These are phyloP conservation scores for Yueomyces sp. DNA, from an alignment of 805 yeast species.

Conservation along the genomic window DNA sequence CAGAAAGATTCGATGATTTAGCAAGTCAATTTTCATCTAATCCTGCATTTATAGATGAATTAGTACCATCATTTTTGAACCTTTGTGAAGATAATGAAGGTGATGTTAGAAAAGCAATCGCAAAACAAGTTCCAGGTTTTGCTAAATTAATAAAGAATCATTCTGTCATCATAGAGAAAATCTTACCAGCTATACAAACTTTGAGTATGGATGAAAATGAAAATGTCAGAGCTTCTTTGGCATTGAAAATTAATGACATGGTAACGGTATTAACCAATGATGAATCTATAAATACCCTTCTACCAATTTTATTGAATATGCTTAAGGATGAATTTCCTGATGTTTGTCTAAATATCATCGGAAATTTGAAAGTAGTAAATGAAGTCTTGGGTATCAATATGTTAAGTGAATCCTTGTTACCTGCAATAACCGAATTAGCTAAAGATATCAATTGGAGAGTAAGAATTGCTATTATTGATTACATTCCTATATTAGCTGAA, in stretches of 20 bases:
- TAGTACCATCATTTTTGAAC: conserved; percentile 49
- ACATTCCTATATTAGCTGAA: conserved; percentile 86
- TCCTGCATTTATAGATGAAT: conserved; percentile 36
- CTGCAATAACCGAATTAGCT: conserved; percentile 92
- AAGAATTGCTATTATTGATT: conserved; percentile 89
- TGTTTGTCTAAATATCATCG: conserved; percentile 86
- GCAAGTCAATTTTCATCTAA: conserved; percentile 50
- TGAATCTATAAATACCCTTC: conserved; percentile 61
- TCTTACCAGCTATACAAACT: conserved; percentile 72
- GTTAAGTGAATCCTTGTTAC: conserved; percentile 74
- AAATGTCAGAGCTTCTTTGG: conserved; percentile 84
- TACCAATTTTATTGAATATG: conserved; percentile 87
- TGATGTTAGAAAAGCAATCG: conserved; percentile 90
- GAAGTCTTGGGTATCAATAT: conserved; percentile 87
- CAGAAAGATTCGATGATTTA: conserved; percentile 76
- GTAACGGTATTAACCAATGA: conserved; percentile 81
- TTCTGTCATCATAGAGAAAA: conserved; percentile 41
- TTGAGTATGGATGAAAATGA: conserved; percentile 86
- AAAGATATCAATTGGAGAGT: conserved; percentile 98
- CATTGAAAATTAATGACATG: conserved; percentile 73
- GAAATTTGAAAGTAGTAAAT: conserved; percentile 82
- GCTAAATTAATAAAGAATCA: conserved; percentile 35
- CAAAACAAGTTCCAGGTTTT: conserved; percentile 78
- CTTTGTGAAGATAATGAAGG: conserved; percentile 89
- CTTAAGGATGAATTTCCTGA: conserved; percentile 94